Evolutionary conservation across 345 rosid species (phyloP).

Genomic region (Melastoma malabathricum): DNA sequence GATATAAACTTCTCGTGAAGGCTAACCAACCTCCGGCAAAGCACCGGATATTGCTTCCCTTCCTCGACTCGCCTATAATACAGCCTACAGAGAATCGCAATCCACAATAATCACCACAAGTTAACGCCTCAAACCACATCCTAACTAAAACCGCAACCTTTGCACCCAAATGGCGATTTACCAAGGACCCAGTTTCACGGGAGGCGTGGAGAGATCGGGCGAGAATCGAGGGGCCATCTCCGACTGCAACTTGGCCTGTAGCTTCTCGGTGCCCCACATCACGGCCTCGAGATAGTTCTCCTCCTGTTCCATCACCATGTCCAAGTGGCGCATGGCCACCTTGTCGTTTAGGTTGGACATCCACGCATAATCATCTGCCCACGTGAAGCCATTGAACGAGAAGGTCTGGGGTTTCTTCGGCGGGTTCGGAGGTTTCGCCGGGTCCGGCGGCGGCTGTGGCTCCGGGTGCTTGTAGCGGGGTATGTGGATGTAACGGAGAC

Average conservation of each 20-base stretch:
- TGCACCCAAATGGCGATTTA: neutral
- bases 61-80: constrained; percentile 87
- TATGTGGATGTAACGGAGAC: constrained; percentile 11
- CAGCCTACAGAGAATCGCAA: constrained; percentile 32
- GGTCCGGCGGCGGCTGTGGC: constrained; percentile 25
- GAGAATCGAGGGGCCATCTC: constrained; percentile 86
- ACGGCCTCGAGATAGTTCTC: constrained; percentile 88
- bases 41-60: constrained; percentile 76
- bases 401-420: constrained; percentile 69
- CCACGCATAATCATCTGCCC: constrained; percentile 97
- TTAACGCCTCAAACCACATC: no score
- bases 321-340: constrained; percentile 98
- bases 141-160: neutral
- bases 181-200: constrained; percentile 10
- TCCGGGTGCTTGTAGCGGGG: constrained; percentile 37
- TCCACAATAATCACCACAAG: no score
- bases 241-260: constrained; percentile 74
- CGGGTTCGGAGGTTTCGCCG: constrained; percentile 68
- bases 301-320: constrained; percentile 83
- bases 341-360: constrained; percentile 77
- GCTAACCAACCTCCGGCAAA: constrained; percentile 63
- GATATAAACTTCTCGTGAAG: constrained; percentile 80
- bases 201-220: constrained; percentile 79
- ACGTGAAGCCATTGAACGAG: constrained; percentile 53
- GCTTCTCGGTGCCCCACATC: constrained; percentile 58